Base-by-base conservation (phyloP, 768 basidiomycete species). In the Suillus decipiens region DNA sequence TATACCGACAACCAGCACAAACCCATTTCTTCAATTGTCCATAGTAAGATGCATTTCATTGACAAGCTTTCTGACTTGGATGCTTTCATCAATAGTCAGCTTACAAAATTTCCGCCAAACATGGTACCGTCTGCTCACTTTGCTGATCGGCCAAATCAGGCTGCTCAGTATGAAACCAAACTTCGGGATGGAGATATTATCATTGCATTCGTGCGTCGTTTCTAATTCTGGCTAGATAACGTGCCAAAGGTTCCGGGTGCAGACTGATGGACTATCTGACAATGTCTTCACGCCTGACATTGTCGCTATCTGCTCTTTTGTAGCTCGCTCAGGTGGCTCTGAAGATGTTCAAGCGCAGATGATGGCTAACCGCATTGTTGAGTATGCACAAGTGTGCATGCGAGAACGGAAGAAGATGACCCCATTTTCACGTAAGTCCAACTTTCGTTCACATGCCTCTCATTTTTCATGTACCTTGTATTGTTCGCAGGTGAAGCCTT, bases 381-480 rank as follows among this genome's bases (percentile, higher is more conserved):
- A 88, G 39, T 89, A 90, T 68, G 84, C 92, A 3, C 81, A 79
- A 63, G 74, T 78, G 33, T 91, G 89, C 71, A 93, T 94, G 92
- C 77, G 75, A 64, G 87, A 85, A 70, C 83, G 81, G 64, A 80
- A 76, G 60, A 78, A 87, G 67, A 79, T 84, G 36, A 90, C 88
- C 72, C 92, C 92, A 2, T 94, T 93, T 67, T 86, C 91, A 75
- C 83, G 89, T 85, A 71, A 69, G 87, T 77, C 8, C 31, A 28
- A 36, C 42, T 59, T 61, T 33, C 55, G 8, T 55, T 42, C 50
- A 54, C 22, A n/a, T 42, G n/a, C 15, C 42, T 65, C 31, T 14
- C 51, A 41, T 61, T 45, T 61, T 63, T 41, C 54, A 53, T 45
- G 64, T 65, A 33, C 7, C 34, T 63, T 63, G 47, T 48, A 59